Base-by-base conservation (phyloP, 78 protist species). In the Chrysochromulina parva region DNA sequence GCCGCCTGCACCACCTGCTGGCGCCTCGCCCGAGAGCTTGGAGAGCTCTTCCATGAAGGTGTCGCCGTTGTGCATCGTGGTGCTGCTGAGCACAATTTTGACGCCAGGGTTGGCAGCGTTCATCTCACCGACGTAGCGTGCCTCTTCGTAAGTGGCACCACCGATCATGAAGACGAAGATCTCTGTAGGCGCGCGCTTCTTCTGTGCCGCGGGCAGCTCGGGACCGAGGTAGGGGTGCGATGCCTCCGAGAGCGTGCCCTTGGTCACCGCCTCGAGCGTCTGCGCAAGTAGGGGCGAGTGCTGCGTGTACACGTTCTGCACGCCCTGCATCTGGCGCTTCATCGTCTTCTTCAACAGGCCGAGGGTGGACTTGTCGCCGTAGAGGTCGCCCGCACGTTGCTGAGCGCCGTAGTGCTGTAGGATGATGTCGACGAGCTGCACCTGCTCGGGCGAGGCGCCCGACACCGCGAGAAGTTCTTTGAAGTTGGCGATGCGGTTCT, bases 121-220 rank as follows among this genome's bases (percentile, higher is more conserved):
- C 89, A 96, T 88, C 50, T 74, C 55, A 82, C 26, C 59, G 19
- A 96, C 97, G 10, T 24, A n/a, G 50, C 58, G 53, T 6, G 98
- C 98, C 88, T 97, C 99, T 91, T 98, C 99, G 93, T 87, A 98
- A 4, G 99, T 97, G 14, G 80, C 91, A 58, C 99, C 99, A 14
- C 85, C 85, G 26, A 78, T 47, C 20, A 78, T 53, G 62, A 78
- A 78, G 22, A 78, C 86, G 48, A 78, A 7, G 62, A 78, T 14
- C 62, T 78, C 86, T 1, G 62, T 3, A 4, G 86, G 86, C 48
- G 57, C 16, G 10, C 84, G 71, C 1, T 48, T 88, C 13, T 66
- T 1, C 22, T 3, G 52, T 48, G 92, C 17, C 20, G 6, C 0
- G 52, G 67, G 53, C 58, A 16, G 38, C 58, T 26, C n/a, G 59